Conservation (phyloP, 352 stramenopile genomes). For the Phytophthora sp. region DNA sequence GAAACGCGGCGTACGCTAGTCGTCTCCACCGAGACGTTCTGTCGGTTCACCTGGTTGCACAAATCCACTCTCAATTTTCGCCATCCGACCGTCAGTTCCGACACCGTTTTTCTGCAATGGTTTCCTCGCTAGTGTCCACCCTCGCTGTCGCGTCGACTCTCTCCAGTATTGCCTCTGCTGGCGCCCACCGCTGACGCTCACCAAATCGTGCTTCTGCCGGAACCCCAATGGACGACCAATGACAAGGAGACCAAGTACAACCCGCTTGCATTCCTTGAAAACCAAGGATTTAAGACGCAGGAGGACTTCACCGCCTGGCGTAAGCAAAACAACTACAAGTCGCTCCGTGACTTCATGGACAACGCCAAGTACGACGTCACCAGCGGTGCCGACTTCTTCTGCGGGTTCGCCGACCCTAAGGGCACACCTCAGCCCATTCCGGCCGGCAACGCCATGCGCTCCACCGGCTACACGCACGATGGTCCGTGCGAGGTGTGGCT, state of each 20-base stretch:
- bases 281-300: constrained; percentile 44
- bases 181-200: constrained; percentile 30
- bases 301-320: constrained; percentile 43
- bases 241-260: constrained; percentile 44
- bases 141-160: constrained; percentile 24
- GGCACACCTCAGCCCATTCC: constrained; percentile 41
- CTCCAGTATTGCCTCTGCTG: constrained; percentile 28
- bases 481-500: constrained; percentile 44
- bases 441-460: constrained; percentile 21
- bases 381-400: constrained; percentile 30
- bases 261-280: constrained; percentile 52
- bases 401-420: constrained; percentile 33
- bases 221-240: constrained; percentile 30
- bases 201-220: constrained; percentile 39
- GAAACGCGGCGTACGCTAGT: constrained; percentile 6
- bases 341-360: constrained; percentile 53
- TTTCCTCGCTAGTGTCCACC: constrained; percentile 16
- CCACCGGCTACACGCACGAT: constrained; percentile 52
- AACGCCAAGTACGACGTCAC: constrained; percentile 33
- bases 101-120: constrained; percentile 1
- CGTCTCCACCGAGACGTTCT: background rate
- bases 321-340: constrained; percentile 43
- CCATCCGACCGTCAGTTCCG: background rate
- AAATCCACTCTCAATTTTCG: background rate
- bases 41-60: background rate